Evolutionary conservation across 768 basidiomycete species (phyloP).

Genomic region (Multifurca ochricompacta): DNA sequence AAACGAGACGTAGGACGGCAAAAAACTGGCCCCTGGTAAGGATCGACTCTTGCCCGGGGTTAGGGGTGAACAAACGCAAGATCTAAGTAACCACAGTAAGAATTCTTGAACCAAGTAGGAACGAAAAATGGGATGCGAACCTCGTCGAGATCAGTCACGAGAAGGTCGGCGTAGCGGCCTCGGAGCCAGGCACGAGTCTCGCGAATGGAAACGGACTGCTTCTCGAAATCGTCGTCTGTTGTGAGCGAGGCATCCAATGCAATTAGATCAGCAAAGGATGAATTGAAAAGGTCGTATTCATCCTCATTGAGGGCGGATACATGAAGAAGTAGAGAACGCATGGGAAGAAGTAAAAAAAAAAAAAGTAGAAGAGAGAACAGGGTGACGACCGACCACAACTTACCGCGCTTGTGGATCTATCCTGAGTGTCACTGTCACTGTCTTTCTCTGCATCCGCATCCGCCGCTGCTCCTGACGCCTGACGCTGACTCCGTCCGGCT

Average conservation of each 20-base stretch:
- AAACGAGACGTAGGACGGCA: conserved; percentile 58
- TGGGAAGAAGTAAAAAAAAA: neutral
- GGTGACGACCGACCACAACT: too few species aligned
- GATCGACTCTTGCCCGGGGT: conserved; percentile 41
- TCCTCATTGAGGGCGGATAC: conserved; percentile 67
- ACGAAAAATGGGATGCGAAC: conserved; percentile 33
- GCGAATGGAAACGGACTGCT: conserved; percentile 45
- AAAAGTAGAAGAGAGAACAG: neutral
- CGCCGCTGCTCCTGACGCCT: too few species aligned
- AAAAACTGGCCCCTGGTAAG: conserved; percentile 71
- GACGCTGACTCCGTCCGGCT: too few species aligned
- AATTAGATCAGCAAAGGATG: conserved; percentile 40
- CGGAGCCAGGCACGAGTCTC: conserved; percentile 72
- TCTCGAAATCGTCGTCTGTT: conserved; percentile 48
- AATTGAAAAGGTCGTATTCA: conserved; percentile 63
- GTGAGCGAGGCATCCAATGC: conserved; percentile 17
- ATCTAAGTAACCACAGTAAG: conserved; percentile 36
- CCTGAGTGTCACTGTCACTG: too few species aligned
- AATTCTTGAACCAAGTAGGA: neutral
- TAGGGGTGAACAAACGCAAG: conserved; percentile 54
- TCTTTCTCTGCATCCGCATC: too few species aligned
- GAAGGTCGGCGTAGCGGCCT: conserved; percentile 55
- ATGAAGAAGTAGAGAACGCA: conserved; percentile 60
- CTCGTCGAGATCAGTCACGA: conserved; percentile 46
- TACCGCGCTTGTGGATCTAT: too few species aligned